Percentiles rank a stretch among this genome's conserved stretches.
Conservation (phyloP, 1,284 basidiomycete genomes). For the Mycocalia duriaeana region DNA sequence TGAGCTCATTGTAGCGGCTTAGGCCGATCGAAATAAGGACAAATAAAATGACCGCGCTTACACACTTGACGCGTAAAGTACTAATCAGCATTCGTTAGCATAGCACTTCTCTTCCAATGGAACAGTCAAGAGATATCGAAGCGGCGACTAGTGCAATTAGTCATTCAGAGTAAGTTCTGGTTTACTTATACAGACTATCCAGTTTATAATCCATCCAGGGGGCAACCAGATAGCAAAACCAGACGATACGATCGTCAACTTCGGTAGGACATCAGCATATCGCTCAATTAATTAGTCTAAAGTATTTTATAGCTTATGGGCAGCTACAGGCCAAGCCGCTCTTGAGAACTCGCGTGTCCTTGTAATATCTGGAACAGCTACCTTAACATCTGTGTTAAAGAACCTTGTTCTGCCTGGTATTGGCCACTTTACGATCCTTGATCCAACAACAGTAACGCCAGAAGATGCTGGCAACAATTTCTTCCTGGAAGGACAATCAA, state of each 20-base stretch:
- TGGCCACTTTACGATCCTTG: slow-evolving; percentile 87
- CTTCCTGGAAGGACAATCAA: slow-evolving; percentile 77
- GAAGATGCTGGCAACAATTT: slow-evolving; percentile 94
- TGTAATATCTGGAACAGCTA: slow-evolving; percentile 76
- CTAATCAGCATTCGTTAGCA: not conserved
- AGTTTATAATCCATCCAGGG: slow-evolving; percentile 15
- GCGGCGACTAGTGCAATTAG: slow-evolving; percentile 41
- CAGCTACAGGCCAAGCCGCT: slow-evolving; percentile 87
- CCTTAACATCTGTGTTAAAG: slow-evolving; percentile 85
- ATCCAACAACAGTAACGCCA: slow-evolving; percentile 54
- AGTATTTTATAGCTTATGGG: slow-evolving; percentile 97
- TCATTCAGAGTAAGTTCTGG: slow-evolving; percentile 36
- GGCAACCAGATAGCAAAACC: slow-evolving; percentile 75
- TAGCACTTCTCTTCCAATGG: not conserved
- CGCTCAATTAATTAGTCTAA: too few species aligned
- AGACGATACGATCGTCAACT: slow-evolving; percentile 90
- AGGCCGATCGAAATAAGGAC: too few species aligned
- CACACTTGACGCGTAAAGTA: not conserved
- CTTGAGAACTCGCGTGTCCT: slow-evolving; percentile 84
- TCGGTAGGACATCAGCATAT: too few species aligned
- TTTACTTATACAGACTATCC: not conserved
- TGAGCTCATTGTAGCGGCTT: too few species aligned
- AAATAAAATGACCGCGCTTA: not conserved
- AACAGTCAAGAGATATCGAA: slow-evolving; percentile 44
- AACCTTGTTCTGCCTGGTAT: slow-evolving; percentile 95